Evolutionary conservation across 2,329 filamentous ascomycete genomes (phyloP), one percentile per base, ranked within the genome.

Genomic region (Colletotrichum tropicale): DNA sequence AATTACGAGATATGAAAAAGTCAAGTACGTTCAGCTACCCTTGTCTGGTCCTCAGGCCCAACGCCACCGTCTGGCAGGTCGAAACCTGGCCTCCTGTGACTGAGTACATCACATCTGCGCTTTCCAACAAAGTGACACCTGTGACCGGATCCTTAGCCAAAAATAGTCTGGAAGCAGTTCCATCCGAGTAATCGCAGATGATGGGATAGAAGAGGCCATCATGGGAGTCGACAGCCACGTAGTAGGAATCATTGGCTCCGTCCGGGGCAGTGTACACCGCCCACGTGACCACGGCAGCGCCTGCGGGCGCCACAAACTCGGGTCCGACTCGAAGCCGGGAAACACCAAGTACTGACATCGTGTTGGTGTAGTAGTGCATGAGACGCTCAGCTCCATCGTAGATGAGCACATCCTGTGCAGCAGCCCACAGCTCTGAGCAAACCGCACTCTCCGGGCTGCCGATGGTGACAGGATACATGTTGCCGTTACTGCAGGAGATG

Each of bases 311-410:
- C 18, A 75, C 58, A 5, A 64, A 43, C 9, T 74, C 72, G 62
- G 78, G 71, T 15, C 79, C 78, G 36, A 80, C 70, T 8, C 82
- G 80, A 8, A 85, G 76, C 6, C 81, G 81, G 3, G 79, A 81
- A 8, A 84, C 82, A n/a, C 83, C 82, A 8, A 80, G 56, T 7
- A 58, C 69, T 16, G 70, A 70, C 82, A 85, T 84, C 69, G 81
- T 81, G 72, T 84, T 77, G 21, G 75, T 76, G 78, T 83, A 84
- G 80, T 83, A 84, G 78, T 84, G 81, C 78, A 84, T 78, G 12
- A 81, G 64, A n/a, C 80, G 76, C 8, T 71, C 67, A 6, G 71
- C 71, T 32, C 78, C 81, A 60, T 82, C 81, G 9, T 65, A 76
- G 30, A 80, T 77, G 13, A 82, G 70, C 8, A 75, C 73, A 13